These are phyloP conservation scores for Malassezia dermatis DNA, from an alignment of 1,284 basidiomycete species.

Conservation along the genomic window DNA sequence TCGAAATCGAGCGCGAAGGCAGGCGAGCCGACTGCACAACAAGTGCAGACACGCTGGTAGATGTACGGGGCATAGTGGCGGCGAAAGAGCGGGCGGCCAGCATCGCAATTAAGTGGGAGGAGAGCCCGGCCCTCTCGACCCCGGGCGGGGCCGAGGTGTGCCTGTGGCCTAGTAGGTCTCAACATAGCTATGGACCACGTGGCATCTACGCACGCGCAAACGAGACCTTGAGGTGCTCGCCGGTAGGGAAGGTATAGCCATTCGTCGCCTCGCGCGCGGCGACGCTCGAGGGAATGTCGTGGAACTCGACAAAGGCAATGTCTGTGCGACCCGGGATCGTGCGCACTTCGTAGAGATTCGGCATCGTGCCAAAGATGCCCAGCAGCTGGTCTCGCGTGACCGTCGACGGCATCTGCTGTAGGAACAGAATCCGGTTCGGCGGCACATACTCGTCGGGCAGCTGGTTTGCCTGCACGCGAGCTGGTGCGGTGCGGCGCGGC, in stretches of 20 bases:
- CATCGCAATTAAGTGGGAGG: constrained; percentile 1
- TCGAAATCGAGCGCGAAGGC: constrained; percentile 1
- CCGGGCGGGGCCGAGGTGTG: not conserved
- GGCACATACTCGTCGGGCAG: constrained; percentile 99
- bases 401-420: constrained; percentile 55
- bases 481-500: constrained; percentile 2
- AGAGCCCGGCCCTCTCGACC: not conserved
- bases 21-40: not conserved
- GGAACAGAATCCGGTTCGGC: constrained; percentile 95
- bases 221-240: constrained; percentile 36
- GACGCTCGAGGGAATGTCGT: constrained; percentile 29
- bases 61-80: not conserved
- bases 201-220: constrained; percentile 15
- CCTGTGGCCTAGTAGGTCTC: not conserved
- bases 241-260: constrained; percentile 34
- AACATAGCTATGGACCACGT: not conserved
- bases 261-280: constrained; percentile 42
- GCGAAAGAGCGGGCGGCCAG: constrained; percentile 1
- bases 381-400: constrained; percentile 33
- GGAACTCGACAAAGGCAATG: constrained; percentile 45
- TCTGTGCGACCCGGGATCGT: constrained; percentile 41
- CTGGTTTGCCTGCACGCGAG: constrained; percentile 20
- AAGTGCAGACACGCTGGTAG: not conserved
- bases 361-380: constrained; percentile 30
- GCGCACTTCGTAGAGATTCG: constrained; percentile 37